Base-by-base conservation (phyloP, 75 land plant species). In the Picea glauca region DNA sequence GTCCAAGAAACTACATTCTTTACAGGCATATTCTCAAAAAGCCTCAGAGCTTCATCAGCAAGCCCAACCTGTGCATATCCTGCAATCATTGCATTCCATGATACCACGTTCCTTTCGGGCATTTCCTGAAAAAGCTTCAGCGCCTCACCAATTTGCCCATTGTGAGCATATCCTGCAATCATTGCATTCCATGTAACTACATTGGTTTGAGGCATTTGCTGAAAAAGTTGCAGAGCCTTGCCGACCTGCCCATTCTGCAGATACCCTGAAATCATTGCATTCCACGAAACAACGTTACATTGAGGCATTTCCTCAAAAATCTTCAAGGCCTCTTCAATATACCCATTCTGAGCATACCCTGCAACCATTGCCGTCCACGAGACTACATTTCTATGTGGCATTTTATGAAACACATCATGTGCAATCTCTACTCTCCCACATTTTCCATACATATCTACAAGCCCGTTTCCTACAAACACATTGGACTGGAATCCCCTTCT, bases 11-110 rank as follows among this genome's bases (percentile, higher is more conserved):
- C 80, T 46, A 38, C 79, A 23, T 86, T 82, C 20, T 43, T 62
- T 5, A 54, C 66, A 38, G 62, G 40, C 75, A 83, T 77, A 54
- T 40, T 31, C 8, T 74, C 57, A 66, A 86, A 83, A n/a, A 84
- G 80, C 60, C 50, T 61, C 68, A 33, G 20, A 17, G 79, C 89
- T 58, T 80, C 89, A 26, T 81, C 77, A 5, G 77, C 60, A 38
- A 58, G 76, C 54, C 77, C 76, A 54, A 79, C 73, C 80, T 80
- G 85, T 20, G 84, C 87, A 80, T 88, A 88, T 87, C 82, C 81
- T 31, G 80, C 78, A 58, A 85, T 82, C 43, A 88, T 54, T 31
- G 77, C 70, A 50, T 88, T 88, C 1, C 77, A 77, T 14, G 78
- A 62, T 4, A 57, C 64, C 13, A 67, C 8, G 14, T 77, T 77